phyloP scores from a whole-genome alignment of 495 filamentous ascomycete species.

The Neurospora intermedia region DNA sequence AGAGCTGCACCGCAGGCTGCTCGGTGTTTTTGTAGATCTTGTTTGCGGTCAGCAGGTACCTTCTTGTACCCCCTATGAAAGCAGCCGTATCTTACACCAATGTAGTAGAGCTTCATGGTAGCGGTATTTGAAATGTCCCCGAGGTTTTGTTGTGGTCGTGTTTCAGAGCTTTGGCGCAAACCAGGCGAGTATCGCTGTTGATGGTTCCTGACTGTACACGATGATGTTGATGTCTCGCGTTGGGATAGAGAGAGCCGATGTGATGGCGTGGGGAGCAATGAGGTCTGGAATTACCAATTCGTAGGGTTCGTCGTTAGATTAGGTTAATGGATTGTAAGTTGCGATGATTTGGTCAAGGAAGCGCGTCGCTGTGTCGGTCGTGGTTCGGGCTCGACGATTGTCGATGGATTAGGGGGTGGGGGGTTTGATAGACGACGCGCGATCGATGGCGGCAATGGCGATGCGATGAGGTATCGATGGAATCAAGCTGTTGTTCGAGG shows the following conservation, averaged over 20 bases:
- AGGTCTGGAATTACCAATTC: neutral
- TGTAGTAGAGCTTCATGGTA: conserved; percentile 79
- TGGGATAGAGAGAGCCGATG: neutral
- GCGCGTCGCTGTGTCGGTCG: neutral
- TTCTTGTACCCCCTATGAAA: neutral
- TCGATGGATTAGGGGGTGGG: neutral
- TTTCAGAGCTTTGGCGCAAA: neutral
- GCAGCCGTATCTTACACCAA: conserved; percentile 5
- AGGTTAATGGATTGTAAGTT: neutral
- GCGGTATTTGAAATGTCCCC: conserved; percentile 7
- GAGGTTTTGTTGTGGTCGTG: neutral
- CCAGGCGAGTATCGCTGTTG: neutral
- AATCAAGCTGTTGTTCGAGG: neutral
- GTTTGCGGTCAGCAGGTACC: conserved; percentile 4
- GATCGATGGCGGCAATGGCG: neutral
- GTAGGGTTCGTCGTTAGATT: neutral
- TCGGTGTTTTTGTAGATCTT: conserved; percentile 23
- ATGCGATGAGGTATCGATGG: neutral
- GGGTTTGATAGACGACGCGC: neutral
- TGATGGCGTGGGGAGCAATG: neutral
- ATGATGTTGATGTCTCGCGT: neutral
- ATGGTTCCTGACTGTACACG: neutral
- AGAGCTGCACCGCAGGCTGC: conserved; percentile 72
- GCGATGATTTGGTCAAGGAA: neutral
- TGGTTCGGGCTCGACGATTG: neutral